phyloP scores from a whole-genome alignment of 768 basidiomycete genomes.

The Pholiota conissans region DNA sequence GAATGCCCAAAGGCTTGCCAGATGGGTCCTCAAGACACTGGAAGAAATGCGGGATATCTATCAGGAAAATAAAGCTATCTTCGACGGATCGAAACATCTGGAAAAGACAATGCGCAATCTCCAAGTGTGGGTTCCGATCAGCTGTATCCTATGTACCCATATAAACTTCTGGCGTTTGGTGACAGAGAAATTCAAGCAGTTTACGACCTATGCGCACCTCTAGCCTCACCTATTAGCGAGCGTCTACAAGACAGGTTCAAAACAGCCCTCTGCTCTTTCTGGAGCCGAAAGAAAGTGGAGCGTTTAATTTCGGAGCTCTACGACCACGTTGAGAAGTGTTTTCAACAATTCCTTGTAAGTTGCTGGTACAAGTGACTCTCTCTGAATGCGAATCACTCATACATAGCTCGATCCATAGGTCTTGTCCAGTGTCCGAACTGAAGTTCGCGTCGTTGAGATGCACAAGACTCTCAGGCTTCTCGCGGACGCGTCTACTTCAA shows the following conservation, averaged over 20 bases:
- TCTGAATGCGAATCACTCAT: no score
- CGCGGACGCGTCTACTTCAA: no score
- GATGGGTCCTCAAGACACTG: not conserved
- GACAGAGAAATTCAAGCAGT: not conserved
- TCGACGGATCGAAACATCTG: not conserved
- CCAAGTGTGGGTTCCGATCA: not conserved
- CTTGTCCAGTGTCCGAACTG: no score
- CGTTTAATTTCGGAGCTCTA: not conserved
- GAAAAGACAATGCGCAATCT: not conserved
- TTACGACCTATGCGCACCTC: not conserved
- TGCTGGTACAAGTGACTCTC: not conserved
- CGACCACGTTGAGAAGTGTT: not conserved
- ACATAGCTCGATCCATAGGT: no score
- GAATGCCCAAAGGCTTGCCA: not conserved
- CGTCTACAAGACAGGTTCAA: not conserved
- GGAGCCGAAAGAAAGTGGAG: constrained; percentile 1
- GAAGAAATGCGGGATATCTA: not conserved
- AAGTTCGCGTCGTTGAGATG: no score
- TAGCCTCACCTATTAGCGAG: not conserved
- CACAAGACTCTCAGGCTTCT: no score
- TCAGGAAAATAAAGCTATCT: not conserved
- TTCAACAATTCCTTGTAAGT: not conserved
- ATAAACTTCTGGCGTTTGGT: not conserved
- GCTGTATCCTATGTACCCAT: not conserved
- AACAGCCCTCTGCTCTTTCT: not conserved